Base-by-base conservation (phyloP, 1,139 yeast species). In the Suhomyces atakaporum region DNA sequence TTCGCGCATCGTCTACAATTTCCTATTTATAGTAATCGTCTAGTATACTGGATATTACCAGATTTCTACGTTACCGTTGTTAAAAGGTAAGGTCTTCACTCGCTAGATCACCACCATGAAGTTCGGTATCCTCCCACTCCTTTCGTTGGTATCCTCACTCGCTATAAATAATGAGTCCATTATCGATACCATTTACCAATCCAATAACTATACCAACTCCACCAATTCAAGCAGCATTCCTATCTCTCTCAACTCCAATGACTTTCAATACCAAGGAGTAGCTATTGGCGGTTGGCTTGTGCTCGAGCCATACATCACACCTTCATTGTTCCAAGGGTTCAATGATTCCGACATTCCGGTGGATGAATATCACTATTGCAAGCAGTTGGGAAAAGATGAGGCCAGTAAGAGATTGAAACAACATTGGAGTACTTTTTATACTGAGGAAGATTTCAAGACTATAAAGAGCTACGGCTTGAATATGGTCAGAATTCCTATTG, bases 241-340 rank as follows among this genome's bases (percentile, higher is more conserved):
- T 7, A 27, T 31, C 15, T 21, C 28, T 7, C 9, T 9, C 25
- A 49, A 47, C 18, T 42, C 62, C 8, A 43, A 50, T 27, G 39
- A 44, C 26, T 64, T 63, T 45, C 60, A 61, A 31, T 56, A 60
- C 38, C 43, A 63, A 39, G 87, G 86, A 30, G 75, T 80, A 14
- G 72, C 78, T 16, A 49, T 80, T 7, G 87, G 86, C 28, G 85
- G 85, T 12, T 80, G 86, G 85, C 60, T 80, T 13, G 79, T 80
- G 1, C 59, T 80, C 5, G 86, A 80, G 49, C 85, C 86, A 2
- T 81, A 68, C 48, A 80, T 81, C 43, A 79, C 84, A 0, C 85
- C 87, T 2, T 70, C 81, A 2, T 53, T 81, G 14, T 80, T 77
- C 45, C 65, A 70, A 31, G 64, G 62, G 2, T 60, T 65, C 42